A percentile compares a stretch with the other conserved stretches of the same genome.
phyloP scores from a whole-genome alignment of 2,329 filamentous ascomycete genomes.

The Tolypocladium album region DNA sequence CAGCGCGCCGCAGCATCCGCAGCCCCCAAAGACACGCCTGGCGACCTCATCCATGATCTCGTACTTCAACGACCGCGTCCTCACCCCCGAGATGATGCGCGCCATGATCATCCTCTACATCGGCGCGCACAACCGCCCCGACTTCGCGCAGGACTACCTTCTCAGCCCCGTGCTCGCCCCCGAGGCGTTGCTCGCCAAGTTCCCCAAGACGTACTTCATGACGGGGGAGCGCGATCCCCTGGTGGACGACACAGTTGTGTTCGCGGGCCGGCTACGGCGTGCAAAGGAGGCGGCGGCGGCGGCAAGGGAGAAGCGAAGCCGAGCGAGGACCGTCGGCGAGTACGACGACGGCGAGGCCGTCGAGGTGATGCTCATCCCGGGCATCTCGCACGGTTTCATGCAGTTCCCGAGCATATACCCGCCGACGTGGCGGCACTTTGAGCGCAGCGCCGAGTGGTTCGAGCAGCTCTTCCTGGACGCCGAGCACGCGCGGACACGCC shows the following conservation, averaged over 20 bases:
- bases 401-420: constrained; percentile 85
- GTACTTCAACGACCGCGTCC: constrained; percentile 90
- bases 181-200: constrained; percentile 69
- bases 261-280: constrained; percentile 77
- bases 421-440: constrained; percentile 81
- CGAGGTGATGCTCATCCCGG: constrained; percentile 76
- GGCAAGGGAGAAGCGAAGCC: constrained; percentile 4
- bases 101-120: constrained; percentile 98
- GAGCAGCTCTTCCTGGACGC: constrained; percentile 57
- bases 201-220: constrained; percentile 88
- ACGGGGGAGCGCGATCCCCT: constrained; percentile 92
- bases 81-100: constrained; percentile 97
- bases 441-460: constrained; percentile 72
- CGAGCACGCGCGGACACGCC: constrained; percentile 24
- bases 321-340: constrained; percentile 3
- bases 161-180: constrained; percentile 85
- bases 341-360: constrained; percentile 32
- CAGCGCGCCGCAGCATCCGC: constrained; percentile 38
- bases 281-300: constrained; percentile 49
- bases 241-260: constrained; percentile 94
- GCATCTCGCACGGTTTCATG: constrained; percentile 86
- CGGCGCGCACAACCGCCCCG: constrained; percentile 82
- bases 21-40: constrained; percentile 68
- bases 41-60: constrained; percentile 96
- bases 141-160: constrained; percentile 85